Evolutionary conservation across 768 basidiomycete species (phyloP), one percentile per base, ranked within the genome.

Genomic region (Suillus sp.): DNA sequence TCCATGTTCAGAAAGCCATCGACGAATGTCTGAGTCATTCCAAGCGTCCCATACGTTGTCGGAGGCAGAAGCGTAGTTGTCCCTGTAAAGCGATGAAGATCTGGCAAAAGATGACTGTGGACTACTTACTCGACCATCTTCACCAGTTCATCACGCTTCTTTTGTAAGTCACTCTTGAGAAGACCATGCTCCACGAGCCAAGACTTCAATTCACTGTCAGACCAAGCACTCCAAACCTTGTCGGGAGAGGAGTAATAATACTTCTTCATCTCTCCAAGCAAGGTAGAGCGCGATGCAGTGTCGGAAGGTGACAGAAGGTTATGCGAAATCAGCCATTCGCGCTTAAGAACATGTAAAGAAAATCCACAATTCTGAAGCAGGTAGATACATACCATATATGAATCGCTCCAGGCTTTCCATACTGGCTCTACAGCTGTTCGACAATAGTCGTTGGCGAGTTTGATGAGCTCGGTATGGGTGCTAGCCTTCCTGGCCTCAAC

Each of bases 391-490:
- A 91, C 91, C 58, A 95, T 86, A 72, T 92, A 91, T 3, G 86
- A 89, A 72, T 92, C 90, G 60, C 88, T 89, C 96, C 96, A 99
- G 3, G 87, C 84, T 25, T 92, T 80, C 86, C 92, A 99, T 42
- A 90, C 74, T 2, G 91, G 90, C 61, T 83, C 77, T 25, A 86
- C 71, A 7, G 85, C 80, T 57, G 81, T 79, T 43, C 84, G 84
- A 71, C 94, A 95, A 0, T 86, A 81, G 37, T 86, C 80, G 42
- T 83, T 80, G 84, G 95, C 90, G 71, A 90, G 80, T 13, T 78
- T 78, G 38, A 92, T 73, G 38, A 97, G 74, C 67, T 96, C 88
- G 9, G 86, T 82, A 48, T 86, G 85, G 60, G 83, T 87, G 62
- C 25, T 77, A 64, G 64, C 78, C 20, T 78, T 75, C 64, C 84